Evolutionary conservation across 2,329 filamentous ascomycete genomes (phyloP), one percentile per base, ranked within the genome.

Genomic region (Leptodontidium sp.): DNA sequence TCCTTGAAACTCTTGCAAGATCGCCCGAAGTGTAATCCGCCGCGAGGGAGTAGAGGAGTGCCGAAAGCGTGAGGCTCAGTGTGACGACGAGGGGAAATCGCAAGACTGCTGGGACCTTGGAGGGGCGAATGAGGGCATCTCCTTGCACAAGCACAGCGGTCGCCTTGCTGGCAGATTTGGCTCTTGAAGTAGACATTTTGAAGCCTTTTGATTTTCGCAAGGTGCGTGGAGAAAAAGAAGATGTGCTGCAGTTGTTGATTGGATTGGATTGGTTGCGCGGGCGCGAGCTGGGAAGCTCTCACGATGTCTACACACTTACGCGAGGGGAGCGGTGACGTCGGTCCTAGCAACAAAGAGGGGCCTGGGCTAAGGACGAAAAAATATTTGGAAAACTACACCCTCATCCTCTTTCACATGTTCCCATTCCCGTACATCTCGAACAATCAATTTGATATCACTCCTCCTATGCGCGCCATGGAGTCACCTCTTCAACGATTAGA

Each of bases 1-100:
- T 85, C 75, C 89, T 88, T 78, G 88, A 91, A 68, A 95, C 85
- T 32, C 82, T 81, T 0, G 89, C 88, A 50, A 97, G 82, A 78
- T 94, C 90, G 7, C 86, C 87, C 15, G 85, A 62, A 21, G 61
- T 68, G 57, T 70, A 84, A 47, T 86, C 84, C 59, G 87, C 84
- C 7, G 87, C 82, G 64, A 90, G 77, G 58, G 88, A 87, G 79
- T 92, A 91, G 7, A 92, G 85, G 21, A 89, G 75, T 17, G 87
- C 85, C 71, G 89, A 91, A 67, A 93, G 80, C 40, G 84, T 82
- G 68, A 94, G 83, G 79, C 85, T 89, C 73, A 88, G 77, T 24
- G 84, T 76, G 11, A 84, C 82, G 24, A 85, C 81, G 4, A 88
- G 79, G 9, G 85, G 86, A 73, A 89, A 88, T 68, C 84, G 83